These are phyloP conservation scores for Pilaira anomala DNA, from an alignment of 192 early-diverging fungal species.

Conservation along the genomic window DNA sequence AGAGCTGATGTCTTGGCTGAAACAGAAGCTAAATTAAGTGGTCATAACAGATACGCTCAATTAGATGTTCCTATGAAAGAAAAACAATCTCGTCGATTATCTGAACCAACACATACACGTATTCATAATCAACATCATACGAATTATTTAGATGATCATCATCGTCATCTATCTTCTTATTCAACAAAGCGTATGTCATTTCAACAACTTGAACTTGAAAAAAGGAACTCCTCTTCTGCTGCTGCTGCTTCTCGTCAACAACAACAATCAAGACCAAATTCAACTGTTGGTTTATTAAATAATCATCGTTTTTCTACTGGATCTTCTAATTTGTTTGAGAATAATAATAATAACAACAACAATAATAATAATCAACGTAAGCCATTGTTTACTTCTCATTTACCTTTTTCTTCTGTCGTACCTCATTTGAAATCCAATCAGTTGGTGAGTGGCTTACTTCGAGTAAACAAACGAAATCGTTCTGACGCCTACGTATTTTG, in stretches of 20 bases:
- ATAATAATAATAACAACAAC: not conserved
- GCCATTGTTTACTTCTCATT: slow-evolving; percentile 48
- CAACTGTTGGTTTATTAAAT: slow-evolving; percentile 23
- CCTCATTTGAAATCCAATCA: slow-evolving; percentile 43
- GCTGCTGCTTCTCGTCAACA: not conserved
- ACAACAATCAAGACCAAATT: not conserved
- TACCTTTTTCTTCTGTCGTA: slow-evolving; percentile 51
- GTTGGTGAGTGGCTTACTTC: slow-evolving; percentile 73
- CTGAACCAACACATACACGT: slow-evolving; percentile 25
- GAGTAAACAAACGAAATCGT: slow-evolving; percentile 81
- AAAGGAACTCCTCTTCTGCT: not conserved
- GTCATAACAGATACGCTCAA: not conserved
- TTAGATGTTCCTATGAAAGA: not conserved
- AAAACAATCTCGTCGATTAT: slow-evolving; percentile 25
- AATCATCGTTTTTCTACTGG: slow-evolving; percentile 35
- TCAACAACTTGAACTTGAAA: not conserved
- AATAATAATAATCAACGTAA: slow-evolving; percentile 39
- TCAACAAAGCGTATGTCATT: not conserved
- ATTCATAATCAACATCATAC: slow-evolving; percentile 2
- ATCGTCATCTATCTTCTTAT: too few species aligned
- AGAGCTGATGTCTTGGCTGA: slow-evolving; percentile 32
- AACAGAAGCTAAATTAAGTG: slow-evolving; percentile 35
- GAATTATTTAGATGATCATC: not conserved
- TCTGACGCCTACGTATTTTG: slow-evolving; percentile 83
- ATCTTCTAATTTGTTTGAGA: slow-evolving; percentile 28